Evolutionary conservation across 768 basidiomycete genomes (phyloP).

Genomic region (Amanita fuliginea): DNA sequence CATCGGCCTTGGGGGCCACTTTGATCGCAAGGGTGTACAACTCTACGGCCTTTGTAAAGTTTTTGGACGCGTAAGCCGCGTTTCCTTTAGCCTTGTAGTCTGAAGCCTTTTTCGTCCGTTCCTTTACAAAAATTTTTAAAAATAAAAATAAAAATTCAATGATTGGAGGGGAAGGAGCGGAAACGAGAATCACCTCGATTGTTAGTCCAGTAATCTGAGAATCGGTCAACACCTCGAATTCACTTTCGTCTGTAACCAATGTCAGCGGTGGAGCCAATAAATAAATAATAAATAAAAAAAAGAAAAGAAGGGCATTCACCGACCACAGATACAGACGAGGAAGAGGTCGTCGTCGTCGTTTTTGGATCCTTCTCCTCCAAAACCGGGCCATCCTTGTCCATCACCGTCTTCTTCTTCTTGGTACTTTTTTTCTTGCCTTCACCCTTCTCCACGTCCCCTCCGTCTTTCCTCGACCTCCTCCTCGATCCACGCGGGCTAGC

Average conservation of each 20-base stretch:
- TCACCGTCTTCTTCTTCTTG: constrained; percentile 38
- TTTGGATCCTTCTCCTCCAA: constrained; percentile 41
- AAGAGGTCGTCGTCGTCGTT: constrained; percentile 20
- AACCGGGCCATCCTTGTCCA: constrained; percentile 52
- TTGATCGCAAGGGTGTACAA: constrained; percentile 69
- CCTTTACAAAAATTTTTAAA: too few relatives aligned
- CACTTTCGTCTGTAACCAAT: constrained; percentile 17
- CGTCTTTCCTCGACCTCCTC: constrained; percentile 18
- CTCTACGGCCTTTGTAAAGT: constrained; percentile 47
- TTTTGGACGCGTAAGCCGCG: constrained; percentile 50
- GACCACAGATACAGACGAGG: constrained; percentile 26
- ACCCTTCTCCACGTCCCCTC: constrained; percentile 34
- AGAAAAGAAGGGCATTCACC: constrained; percentile 9
- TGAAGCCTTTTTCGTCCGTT: constrained; percentile 51
- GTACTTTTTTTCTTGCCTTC: constrained; percentile 33
- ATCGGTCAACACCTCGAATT: constrained; percentile 28
- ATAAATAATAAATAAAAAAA: too few relatives aligned
- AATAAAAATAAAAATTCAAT: neutral
- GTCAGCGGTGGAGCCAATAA: constrained; percentile 2
- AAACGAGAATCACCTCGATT: constrained; percentile 35
- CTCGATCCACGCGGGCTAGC: constrained; percentile 33
- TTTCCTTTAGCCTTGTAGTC: constrained; percentile 67
- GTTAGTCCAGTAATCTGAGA: constrained; percentile 51
- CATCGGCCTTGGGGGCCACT: constrained; percentile 67
- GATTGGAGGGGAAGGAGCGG: neutral